A percentile compares a stretch with the other conserved stretches of the same genome.
Evolutionary conservation across 192 early-diverging fungal genomes (phyloP).

Genomic region (Lobosporangium transversale): DNA sequence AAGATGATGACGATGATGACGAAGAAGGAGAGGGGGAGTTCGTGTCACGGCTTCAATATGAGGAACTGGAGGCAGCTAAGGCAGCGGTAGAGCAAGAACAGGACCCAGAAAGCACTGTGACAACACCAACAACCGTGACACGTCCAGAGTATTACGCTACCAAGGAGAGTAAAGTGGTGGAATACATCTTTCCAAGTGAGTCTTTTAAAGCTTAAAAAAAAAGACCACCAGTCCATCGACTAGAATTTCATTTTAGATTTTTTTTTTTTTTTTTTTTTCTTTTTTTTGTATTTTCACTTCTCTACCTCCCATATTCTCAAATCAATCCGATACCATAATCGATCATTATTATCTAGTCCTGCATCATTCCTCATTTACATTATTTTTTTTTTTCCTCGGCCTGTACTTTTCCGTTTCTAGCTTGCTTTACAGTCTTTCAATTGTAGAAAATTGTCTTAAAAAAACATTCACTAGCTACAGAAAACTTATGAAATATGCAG

Average conservation of each 20-base stretch:
- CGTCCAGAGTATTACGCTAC: constrained; percentile 51
- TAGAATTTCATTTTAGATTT: neutral
- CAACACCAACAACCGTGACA: constrained; percentile 10
- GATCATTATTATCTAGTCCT: neutral
- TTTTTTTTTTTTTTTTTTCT: neutral
- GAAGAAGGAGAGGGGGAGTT: constrained; percentile 35
- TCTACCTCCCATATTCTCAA: neutral
- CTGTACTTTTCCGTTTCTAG: no score
- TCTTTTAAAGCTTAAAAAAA: constrained; percentile 22
- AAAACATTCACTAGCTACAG: no score
- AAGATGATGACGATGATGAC: constrained; percentile 25
- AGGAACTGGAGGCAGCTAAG: constrained; percentile 22
- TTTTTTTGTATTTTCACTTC: neutral
- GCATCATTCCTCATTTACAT: neutral
- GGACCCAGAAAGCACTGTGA: constrained; percentile 15
- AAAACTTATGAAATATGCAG: no score
- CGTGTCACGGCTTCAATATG: constrained; percentile 23
- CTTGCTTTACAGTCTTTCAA: no score
- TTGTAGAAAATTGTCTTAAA: no score
- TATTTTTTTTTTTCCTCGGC: neutral
- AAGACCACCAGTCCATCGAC: no score
- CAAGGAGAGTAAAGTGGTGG: constrained; percentile 43
- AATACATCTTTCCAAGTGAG: constrained; percentile 53
- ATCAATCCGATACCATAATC: neutral
- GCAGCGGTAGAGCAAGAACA: constrained; percentile 9